These are phyloP conservation scores for Chiua virens DNA, from an alignment of 768 basidiomycete species.

Conservation along the genomic window DNA sequence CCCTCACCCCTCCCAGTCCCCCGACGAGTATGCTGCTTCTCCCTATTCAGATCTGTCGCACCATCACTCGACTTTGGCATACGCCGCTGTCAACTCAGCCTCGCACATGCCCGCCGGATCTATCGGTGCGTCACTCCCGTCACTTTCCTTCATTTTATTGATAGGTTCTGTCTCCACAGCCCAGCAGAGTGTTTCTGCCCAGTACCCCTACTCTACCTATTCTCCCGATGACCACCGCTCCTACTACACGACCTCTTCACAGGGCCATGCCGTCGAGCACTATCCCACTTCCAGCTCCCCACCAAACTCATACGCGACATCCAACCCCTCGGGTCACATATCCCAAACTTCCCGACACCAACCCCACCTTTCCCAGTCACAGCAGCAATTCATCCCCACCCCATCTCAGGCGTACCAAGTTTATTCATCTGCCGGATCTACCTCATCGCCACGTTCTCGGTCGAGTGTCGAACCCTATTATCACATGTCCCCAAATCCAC, in stretches of 20 bases:
- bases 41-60: constrained; percentile 27
- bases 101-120: constrained; percentile 18
- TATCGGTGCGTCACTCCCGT: constrained; percentile 27
- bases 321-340: constrained; percentile 14
- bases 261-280: constrained; percentile 16
- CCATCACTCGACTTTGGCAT: constrained; percentile 22
- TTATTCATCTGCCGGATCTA: constrained; percentile 32
- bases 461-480: constrained; percentile 39
- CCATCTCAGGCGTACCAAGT: constrained; percentile 44
- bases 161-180: constrained; percentile 17
- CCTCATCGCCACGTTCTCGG: constrained; percentile 26
- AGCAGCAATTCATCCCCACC: constrained; percentile 46
- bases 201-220: constrained; percentile 22
- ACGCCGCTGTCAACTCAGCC: constrained; percentile 26
- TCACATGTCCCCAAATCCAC: constrained; percentile 40
- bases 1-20: constrained; percentile 19
- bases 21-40: constrained; percentile 18
- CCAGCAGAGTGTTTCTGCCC: constrained; percentile 15
- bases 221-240: constrained; percentile 22
- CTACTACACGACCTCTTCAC: constrained; percentile 25
- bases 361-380: constrained; percentile 14
- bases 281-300: constrained; percentile 23
- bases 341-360: constrained; percentile 21
- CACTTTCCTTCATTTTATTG: constrained; percentile 5
- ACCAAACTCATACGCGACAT: constrained; percentile 19